Evolutionary conservation across 1,284 basidiomycete species (phyloP).

Genomic region (Ceratobasidium sp.): DNA sequence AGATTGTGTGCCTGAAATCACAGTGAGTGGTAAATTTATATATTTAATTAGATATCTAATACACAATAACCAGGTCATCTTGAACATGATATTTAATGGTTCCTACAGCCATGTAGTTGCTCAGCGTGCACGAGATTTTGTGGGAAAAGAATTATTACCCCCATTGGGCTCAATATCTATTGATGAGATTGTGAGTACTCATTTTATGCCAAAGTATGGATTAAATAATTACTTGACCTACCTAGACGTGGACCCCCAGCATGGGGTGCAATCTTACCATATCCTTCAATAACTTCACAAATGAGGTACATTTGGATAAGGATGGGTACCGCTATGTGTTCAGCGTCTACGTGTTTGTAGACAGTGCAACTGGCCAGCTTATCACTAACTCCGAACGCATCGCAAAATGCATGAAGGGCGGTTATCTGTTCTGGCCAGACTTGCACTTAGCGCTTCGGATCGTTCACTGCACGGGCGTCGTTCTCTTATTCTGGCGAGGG

Average conservation of each 20-base stretch:
- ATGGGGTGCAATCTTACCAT: neutral
- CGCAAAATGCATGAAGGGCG: neutral
- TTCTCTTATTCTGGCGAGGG: neutral
- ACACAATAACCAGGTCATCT: too few species aligned
- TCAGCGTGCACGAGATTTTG: too few species aligned
- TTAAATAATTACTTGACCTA: too few species aligned
- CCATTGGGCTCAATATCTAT: too few species aligned
- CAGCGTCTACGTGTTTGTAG: constrained; percentile 4
- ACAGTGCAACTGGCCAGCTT: neutral
- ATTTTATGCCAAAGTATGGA: too few species aligned
- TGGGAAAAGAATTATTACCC: too few species aligned
- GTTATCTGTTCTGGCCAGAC: neutral
- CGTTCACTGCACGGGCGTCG: neutral
- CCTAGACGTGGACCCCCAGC: neutral
- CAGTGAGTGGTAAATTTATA: too few species aligned
- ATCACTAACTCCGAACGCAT: neutral
- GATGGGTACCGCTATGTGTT: constrained; percentile 6
- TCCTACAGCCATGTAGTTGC: too few species aligned
- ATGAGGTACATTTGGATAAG: neutral
- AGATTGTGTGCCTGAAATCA: too few species aligned
- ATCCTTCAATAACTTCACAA: neutral
- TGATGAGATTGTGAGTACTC: too few species aligned
- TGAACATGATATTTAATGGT: too few species aligned
- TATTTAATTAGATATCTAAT: too few species aligned
- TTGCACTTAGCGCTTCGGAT: neutral